Evolutionary conservation across 2,329 filamentous ascomycete genomes (phyloP), one percentile per base, ranked within the genome.

Genomic region (Spiromastix sp.): DNA sequence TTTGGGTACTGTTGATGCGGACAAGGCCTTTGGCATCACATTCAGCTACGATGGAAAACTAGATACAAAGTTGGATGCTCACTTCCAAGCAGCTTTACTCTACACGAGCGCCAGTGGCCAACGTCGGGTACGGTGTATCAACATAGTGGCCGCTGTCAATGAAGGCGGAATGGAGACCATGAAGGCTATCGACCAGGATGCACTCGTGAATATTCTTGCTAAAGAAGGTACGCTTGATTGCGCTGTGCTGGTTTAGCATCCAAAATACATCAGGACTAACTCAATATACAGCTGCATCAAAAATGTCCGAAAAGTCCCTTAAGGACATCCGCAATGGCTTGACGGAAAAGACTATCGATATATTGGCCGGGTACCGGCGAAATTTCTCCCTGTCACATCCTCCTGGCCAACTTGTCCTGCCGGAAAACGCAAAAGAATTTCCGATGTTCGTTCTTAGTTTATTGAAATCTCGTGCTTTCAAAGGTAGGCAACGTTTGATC

Each of bases 21-120:
- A 98, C 61, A 95, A 95, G 64, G 85, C 89, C 7, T 72, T 98
- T 45, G 83, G 80, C 2, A 84, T 96, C 8, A 80, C 85, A 32
- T 98, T 98, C 57, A 83, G 76, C 49, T 93, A 98, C 58, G 91
- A 98, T 54, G 91, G 91, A 41, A 96, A 96, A 62, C 74, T 98
- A n/a, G 91, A 98, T 59, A 70, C 85, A 4, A 95, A 95, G 61
- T 72, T 96, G 15, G 91, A 98, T 59, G 89, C 89, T 5, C 91
- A 98, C 62, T 98, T 98, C 71, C 91, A 98, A 57, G 85, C 84
- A 15, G 91, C 91, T 2, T 67, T 98, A 2, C 72, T 98, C 2
- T 98, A 98, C 63, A 98, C 91, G 1, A 93, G 89, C 4, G 83
- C 86, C 3, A 79, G 74, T 33, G 91, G 91, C 3, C 79, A 98